These are phyloP conservation scores for Mortierella alpina DNA, from an alignment of 192 early-diverging fungal species.

Conservation along the genomic window DNA sequence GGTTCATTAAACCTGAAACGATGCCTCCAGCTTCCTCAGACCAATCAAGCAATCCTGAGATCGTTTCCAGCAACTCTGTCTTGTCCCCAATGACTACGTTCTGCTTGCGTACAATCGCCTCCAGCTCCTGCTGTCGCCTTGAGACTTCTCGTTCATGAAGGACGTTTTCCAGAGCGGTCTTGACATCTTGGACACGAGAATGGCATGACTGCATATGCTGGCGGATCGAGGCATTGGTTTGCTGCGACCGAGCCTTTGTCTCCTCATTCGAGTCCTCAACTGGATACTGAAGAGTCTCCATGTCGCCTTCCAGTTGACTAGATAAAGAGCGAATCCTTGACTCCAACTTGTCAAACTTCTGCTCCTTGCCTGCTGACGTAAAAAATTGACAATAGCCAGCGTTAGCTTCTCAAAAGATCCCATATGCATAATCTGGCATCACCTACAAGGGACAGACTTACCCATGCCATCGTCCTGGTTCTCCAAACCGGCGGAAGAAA, in stretches of 20 bases:
- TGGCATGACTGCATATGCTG: slow-evolving; percentile 13
- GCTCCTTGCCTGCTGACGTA: neutral
- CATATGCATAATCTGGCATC: neutral
- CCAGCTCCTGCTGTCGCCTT: slow-evolving; percentile 10
- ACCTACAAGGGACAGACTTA: slow-evolving; percentile 4
- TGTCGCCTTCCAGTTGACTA: slow-evolving; percentile 8
- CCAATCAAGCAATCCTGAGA: slow-evolving; percentile 21
- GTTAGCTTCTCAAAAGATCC: neutral
- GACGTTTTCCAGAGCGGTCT: slow-evolving; percentile 4
- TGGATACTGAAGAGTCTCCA: slow-evolving; percentile 19
- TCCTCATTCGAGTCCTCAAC: slow-evolving; percentile 18
- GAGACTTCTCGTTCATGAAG: slow-evolving; percentile 16
- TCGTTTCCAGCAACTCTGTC: slow-evolving; percentile 6
- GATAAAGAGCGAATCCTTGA: slow-evolving; percentile 8
- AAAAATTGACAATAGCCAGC: neutral
- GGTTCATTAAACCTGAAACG: neutral
- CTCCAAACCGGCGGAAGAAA: neutral
- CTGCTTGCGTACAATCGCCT: slow-evolving; percentile 7
- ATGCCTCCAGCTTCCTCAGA: slow-evolving; percentile 9
- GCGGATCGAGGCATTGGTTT: slow-evolving; percentile 22
- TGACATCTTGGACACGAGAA: neutral
- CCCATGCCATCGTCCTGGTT: neutral
- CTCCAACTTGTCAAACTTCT: neutral
- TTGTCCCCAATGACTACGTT: slow-evolving; percentile 18
- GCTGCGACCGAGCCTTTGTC: neutral